phyloP scores from a whole-genome alignment of 495 filamentous ascomycete genomes.

The Trichoderma asperelloides region DNA sequence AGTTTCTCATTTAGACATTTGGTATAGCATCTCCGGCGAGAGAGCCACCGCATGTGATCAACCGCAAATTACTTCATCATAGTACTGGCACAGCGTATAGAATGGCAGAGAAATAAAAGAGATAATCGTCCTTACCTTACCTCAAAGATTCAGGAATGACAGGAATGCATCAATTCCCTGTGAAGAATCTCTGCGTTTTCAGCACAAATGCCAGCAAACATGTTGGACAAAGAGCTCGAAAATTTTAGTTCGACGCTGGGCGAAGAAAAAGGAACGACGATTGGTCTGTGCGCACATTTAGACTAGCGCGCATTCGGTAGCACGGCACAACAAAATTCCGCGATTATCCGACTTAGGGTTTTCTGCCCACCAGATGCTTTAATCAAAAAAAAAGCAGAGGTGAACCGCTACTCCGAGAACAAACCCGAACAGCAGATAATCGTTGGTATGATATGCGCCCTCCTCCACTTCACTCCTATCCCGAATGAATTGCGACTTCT shows the following conservation, averaged over 20 bases:
- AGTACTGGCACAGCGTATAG: slow-evolving; percentile 12
- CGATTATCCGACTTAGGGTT: slow-evolving; percentile 11
- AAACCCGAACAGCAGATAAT: slow-evolving; percentile 10
- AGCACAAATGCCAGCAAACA: neutral
- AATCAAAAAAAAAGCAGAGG: slow-evolving; percentile 8
- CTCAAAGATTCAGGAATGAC: neutral
- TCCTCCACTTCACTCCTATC: slow-evolving; percentile 11
- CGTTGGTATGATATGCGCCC: slow-evolving; percentile 7
- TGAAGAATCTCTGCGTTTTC: neutral
- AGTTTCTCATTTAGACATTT: slow-evolving; percentile 66
- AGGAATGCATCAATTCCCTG: neutral
- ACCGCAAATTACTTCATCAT: slow-evolving; percentile 99
- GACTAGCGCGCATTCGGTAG: neutral
- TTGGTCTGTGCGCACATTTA: slow-evolving; percentile 9
- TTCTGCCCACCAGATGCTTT: slow-evolving; percentile 8
- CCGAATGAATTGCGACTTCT: slow-evolving; percentile 18
- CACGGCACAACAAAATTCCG: slow-evolving; percentile 10
- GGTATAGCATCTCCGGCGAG: slow-evolving; percentile 81
- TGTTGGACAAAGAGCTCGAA: neutral
- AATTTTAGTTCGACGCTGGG: neutral
- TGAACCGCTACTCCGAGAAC: slow-evolving; percentile 10
- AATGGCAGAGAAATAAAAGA: neutral
- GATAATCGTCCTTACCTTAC: slow-evolving; percentile 14
- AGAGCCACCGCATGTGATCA: slow-evolving; percentile 71
- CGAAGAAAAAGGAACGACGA: neutral